Conservation (phyloP, 2,329 filamentous ascomycete genomes). For the Fusarium pseudoanthophilum region DNA sequence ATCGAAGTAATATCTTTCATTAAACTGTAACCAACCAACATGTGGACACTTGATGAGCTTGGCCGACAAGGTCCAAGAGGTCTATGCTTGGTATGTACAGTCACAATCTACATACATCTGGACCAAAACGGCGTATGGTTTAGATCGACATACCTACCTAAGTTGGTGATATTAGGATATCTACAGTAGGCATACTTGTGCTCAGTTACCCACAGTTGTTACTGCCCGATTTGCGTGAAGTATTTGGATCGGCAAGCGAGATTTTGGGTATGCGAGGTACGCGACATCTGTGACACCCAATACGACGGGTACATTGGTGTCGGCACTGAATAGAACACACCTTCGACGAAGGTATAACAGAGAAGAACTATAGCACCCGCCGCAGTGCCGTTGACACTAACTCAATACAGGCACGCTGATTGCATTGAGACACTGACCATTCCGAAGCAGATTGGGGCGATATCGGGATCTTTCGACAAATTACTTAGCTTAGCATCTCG, state of each 20-base stretch:
- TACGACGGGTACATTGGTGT: slow-evolving; percentile 8
- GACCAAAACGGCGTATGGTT: background rate
- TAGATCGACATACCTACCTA: background rate
- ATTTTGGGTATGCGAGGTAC: slow-evolving; percentile 21
- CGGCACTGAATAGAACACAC: background rate
- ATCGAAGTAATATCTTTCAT: background rate
- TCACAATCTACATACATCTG: background rate
- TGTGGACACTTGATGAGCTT: background rate
- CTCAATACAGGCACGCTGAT: background rate
- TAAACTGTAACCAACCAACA: background rate
- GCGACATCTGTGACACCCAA: background rate
- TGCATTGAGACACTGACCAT: background rate
- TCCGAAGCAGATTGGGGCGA: background rate
- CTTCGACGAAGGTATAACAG: background rate
- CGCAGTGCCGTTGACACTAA: background rate
- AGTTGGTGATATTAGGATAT: background rate
- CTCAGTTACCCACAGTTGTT: background rate
- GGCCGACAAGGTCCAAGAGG: background rate
- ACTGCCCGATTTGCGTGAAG: background rate
- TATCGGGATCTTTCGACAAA: background rate
- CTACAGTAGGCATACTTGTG: background rate
- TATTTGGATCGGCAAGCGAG: slow-evolving; percentile 31
- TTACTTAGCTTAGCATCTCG: background rate
- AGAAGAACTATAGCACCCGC: background rate
- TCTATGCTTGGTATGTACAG: background rate